Base-by-base conservation (phyloP, 768 basidiomycete genomes). In the Lactarius sanguifluus region DNA sequence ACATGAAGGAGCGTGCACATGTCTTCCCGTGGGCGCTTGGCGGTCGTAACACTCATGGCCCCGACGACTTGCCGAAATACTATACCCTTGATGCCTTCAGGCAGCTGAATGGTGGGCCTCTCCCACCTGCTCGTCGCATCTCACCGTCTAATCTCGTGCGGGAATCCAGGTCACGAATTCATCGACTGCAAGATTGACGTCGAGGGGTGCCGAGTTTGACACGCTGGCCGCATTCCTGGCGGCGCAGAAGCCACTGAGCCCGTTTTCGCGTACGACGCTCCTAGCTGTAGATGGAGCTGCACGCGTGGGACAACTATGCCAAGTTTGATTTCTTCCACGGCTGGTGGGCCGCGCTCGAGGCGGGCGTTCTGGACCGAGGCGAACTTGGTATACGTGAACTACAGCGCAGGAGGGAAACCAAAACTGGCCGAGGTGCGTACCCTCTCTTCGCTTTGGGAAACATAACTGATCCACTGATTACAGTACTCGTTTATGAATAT, bases 141-240 rank as follows among this genome's bases (percentile, higher is more conserved):
- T 60, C 38, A 38, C 3, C 23, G 18, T 20, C 15, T 30, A 30
- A 30, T 30, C 28, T 30, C 28, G 28, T 30, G 28, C 5, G 32
- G 32, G 28, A 32, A 23, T n/a, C 32, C 61, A 85, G 85, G 84
- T 15, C 90, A 91, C 71, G 77, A 76, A 23, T 86, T 86, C 70
- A 86, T 91, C 62, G 89, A 91, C 69, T 81, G 89, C 64, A 87
- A 90, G 74, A 77, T 91, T 59, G 90, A 91, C 74, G 82, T 89
- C 28, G 89, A 91, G 28, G 71, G 82, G 85, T 50, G 81, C 81
- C 75, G 89, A 91, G 70, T 91, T 86, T 73, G 81, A 84, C 57
- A 83, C 86, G 0, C 75, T 91, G 6, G 76, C 79, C 0, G 72
- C 79, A 4, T 75, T 86, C 57, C 72, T 87, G 9, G 40, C 59